These are phyloP conservation scores for Atalantia buxifolia DNA, from an alignment of 345 rosid species.

Conservation along the genomic window DNA sequence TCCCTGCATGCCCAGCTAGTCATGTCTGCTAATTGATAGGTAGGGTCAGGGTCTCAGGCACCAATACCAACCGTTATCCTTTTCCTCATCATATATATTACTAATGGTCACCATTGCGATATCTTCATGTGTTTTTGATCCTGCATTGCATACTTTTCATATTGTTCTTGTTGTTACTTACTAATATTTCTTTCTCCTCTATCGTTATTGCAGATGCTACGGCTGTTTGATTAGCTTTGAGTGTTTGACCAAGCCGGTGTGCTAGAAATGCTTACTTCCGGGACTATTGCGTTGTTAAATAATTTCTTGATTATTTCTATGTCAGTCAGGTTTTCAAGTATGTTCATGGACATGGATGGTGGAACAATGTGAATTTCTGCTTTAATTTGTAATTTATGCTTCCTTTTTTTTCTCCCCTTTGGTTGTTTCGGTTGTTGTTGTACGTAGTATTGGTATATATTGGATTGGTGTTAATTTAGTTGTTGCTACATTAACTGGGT, in stretches of 20 bases:
- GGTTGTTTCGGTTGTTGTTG: not conserved
- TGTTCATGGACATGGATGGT: constrained; percentile 12
- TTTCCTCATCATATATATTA: not conserved
- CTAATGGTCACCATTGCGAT: not conserved
- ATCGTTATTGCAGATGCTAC: constrained; percentile 20
- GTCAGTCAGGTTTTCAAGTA: constrained; percentile 13
- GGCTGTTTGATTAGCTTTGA: constrained; percentile 16
- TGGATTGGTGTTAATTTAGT: not conserved
- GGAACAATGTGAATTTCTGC: constrained; percentile 17
- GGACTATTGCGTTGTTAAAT: constrained; percentile 2
- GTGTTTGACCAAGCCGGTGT: constrained; percentile 10
- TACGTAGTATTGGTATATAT: not conserved
- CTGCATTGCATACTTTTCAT: not conserved
- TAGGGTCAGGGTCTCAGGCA: not conserved
- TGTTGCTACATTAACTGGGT: constrained; percentile 2
- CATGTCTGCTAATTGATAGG: constrained; percentile 8
- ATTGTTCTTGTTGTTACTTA: not conserved
- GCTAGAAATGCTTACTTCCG: not conserved
- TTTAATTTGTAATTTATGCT: constrained; percentile 12
- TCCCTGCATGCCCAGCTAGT: not conserved
- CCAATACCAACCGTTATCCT: not conserved
- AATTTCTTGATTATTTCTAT: constrained; percentile 4
- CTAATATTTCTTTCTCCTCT: not conserved
- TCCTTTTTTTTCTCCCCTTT: not conserved
- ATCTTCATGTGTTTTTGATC: not conserved